Evolutionary conservation across 2,329 filamentous ascomycete genomes (phyloP).

Genomic region (Sarocladium strictum): DNA sequence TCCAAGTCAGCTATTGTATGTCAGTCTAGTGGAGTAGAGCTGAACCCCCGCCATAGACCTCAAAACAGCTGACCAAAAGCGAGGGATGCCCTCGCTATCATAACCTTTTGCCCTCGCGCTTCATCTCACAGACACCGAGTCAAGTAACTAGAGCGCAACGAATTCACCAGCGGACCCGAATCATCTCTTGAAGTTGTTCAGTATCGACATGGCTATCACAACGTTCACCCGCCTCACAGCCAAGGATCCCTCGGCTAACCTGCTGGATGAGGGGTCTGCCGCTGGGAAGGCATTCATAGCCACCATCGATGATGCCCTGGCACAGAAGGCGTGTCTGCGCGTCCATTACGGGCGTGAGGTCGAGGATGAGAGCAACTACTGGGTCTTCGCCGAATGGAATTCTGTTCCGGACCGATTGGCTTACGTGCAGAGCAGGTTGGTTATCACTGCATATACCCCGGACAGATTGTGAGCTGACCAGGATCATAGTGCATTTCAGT

Average conservation of each 20-base stretch:
- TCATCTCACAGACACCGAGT: too few species aligned
- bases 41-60: too few species aligned
- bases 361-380: neutral
- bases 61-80: too few species aligned
- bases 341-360: slow-evolving; percentile 1
- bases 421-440: slow-evolving; percentile 4
- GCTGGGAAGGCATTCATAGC: slow-evolving; percentile 4
- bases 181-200: too few species aligned
- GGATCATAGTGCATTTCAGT: neutral
- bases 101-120: too few species aligned
- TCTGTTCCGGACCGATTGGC: slow-evolving; percentile 1
- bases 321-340: neutral
- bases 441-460: neutral
- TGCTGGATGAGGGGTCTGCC: neutral
- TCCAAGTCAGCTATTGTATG: too few species aligned
- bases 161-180: too few species aligned
- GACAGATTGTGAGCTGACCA: neutral
- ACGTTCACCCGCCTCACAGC: slow-evolving; percentile 1
- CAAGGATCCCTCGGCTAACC: neutral
- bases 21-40: too few species aligned
- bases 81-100: too few species aligned
- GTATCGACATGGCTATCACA: neutral
- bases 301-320: slow-evolving; percentile 4
- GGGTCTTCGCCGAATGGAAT: slow-evolving; percentile 7
- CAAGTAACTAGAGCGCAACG: too few species aligned